A percentile compares a stretch with the other conserved stretches of the same genome.
phyloP scores from a whole-genome alignment of 768 basidiomycete species.

The Tylopilus balloui region DNA sequence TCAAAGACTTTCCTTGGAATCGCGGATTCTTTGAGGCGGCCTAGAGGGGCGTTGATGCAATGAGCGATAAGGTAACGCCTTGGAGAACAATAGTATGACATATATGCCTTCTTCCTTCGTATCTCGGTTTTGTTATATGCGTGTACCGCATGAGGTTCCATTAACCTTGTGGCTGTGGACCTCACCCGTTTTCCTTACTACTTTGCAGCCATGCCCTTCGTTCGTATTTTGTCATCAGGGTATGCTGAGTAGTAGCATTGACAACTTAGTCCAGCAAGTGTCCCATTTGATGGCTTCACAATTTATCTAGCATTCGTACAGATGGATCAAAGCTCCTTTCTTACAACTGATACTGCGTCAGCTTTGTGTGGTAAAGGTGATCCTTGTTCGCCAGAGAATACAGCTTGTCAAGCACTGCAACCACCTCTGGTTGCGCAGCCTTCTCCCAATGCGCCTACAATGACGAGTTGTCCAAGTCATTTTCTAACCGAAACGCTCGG shows the following conservation, averaged over 20 bases:
- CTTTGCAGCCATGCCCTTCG: too few relatives aligned
- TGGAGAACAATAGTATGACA: background rate
- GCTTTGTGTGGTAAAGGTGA: constrained; percentile 8
- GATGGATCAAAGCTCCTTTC: background rate
- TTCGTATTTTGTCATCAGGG: too few relatives aligned
- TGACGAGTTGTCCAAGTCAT: background rate
- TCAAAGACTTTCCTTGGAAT: constrained; percentile 53
- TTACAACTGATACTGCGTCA: constrained; percentile 6
- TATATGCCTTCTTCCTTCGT: background rate
- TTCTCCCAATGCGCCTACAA: constrained; percentile 16
- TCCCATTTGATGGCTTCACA: too few relatives aligned
- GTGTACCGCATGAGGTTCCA: background rate
- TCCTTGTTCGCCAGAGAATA: constrained; percentile 14
- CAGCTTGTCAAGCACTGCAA: constrained; percentile 4
- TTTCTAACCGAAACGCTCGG: too few relatives aligned
- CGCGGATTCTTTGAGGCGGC: constrained; percentile 51
- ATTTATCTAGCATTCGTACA: too few relatives aligned
- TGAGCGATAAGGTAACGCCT: background rate
- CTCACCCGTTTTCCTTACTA: too few relatives aligned
- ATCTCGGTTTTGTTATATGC: background rate
- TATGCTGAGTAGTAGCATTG: too few relatives aligned
- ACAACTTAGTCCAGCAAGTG: too few relatives aligned
- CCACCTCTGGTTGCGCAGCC: constrained; percentile 6
- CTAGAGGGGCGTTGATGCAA: constrained; percentile 44
- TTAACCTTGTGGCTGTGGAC: too few relatives aligned